Base-by-base conservation (phyloP, 2,329 filamentous ascomycete genomes). In the Bertia moriformis region DNA sequence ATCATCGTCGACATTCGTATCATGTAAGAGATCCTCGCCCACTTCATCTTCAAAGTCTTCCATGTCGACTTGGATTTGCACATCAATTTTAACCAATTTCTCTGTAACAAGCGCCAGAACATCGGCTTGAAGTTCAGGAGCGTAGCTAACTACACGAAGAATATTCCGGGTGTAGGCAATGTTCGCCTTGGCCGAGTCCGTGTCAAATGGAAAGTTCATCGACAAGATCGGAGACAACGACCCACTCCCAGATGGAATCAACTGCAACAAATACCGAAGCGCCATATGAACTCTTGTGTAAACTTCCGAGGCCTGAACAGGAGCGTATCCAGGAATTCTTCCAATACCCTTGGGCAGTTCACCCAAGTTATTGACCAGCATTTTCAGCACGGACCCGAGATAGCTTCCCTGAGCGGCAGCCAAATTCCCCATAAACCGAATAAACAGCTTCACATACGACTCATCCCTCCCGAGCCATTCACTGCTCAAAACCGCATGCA, bases 31-130 rank as follows among this genome's bases (percentile, higher is more conserved):
- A 39, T 78, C 75, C 18, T 87, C 77, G 40, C 86, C 83, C 7
- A 86, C 69, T 40, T 93, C 84, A 45, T 96, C 89, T 44, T 95
- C 89, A 44, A 94, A 64, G 49, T 96, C 88, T 45, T 96, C 87
- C 50, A 96, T 65, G 51, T 96, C 88, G 38, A 88, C 73, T 58
- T 95, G 89, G 57, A 96, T 91, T 54, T 95, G 84, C 1, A 93
- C 86, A 54, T 98, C 91, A 42, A 96, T 84, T 59, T 91, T 91
- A 51, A 96, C 85, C 4, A 96, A 69, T 44, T 84, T 79, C 48
- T 89, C 83, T 32, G 87, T 81, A 37, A 96, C 81, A 12, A 93
- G 63, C 41, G 86, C 78, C 45, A 94, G 69, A 18, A 96, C 77
- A 44, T 93, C 83, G 4, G 81, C 74, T 44, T 80, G 79, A 24